Base-by-base conservation (phyloP, 768 basidiomycete genomes). In the Pilatotrama ljubarskyi region DNA sequence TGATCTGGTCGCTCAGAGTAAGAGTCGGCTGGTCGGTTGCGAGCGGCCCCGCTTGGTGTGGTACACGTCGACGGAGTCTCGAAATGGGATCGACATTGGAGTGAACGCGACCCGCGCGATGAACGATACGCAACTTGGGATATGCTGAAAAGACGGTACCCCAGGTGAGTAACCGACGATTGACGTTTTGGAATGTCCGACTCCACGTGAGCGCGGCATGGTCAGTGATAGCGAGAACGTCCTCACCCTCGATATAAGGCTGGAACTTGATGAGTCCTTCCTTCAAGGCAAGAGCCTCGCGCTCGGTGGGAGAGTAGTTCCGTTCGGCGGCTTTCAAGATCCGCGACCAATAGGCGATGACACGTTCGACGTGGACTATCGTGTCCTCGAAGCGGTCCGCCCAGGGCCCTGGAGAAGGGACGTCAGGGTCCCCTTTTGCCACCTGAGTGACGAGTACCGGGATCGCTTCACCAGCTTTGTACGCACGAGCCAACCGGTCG, bases 41-140 rank as follows among this genome's bases (percentile, higher is more conserved):
- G 13, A 36, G 14, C 17, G 73, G 72, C 20, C 68, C 61, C 6
- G 57, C 20, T 17, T 69, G 52, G 9, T 22, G 17, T 9, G 71
- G 73, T 0, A 70, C 43, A 0, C 57, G 51, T 40, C 72, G 42
- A 24, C 67, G 58, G 2, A 78, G 56, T 20, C 74, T 55, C 0
- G 75, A 77, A 5, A 77, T 62, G 2, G 77, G 75, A 54, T 78
- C 77, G 7, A 77, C 75, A 52, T 77, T 77, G 1, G 75, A 78
- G 43, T 78, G 76, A 0, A 75, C 72, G 3, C 72, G 42, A 3
- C 77, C 77, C 0, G 77, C 70, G 5, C 74, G 69, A 49, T 79
- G 77, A 9, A 77, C 64, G 24, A 78, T 78, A n/a, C 66, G 48
- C 14, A 78, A 25, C 0, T 58, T 51, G 0, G 74, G 77, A 61